Percentiles rank a stretch among this genome's conserved stretches.
These are phyloP conservation scores for Amylocarpus encephaloides DNA, from an alignment of 2,329 filamentous ascomycete genomes.

Conservation along the genomic window DNA sequence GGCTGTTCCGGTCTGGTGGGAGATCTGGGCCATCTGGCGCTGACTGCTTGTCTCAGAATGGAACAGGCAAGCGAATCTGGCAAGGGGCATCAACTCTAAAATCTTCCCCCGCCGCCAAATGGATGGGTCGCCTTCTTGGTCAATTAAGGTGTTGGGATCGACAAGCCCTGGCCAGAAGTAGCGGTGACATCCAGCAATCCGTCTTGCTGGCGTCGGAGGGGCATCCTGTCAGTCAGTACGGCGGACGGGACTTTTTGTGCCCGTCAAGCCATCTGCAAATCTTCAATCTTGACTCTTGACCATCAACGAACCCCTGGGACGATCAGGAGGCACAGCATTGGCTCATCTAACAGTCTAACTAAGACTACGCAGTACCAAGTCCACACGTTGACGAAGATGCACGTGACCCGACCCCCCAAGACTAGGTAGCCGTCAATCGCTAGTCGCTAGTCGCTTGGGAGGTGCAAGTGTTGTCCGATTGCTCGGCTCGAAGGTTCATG, in stretches of 20 bases:
- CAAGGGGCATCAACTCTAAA: conserved; percentile 10
- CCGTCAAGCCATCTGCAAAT: no score
- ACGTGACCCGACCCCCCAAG: background rate
- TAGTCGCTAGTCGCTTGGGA: no score
- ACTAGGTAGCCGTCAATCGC: background rate
- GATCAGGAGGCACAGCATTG: background rate
- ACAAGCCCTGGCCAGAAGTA: conserved; percentile 7
- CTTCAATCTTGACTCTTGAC: no score
- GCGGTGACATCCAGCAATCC: conserved; percentile 2
- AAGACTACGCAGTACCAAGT: no score
- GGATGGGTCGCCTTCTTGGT: conserved; percentile 7
- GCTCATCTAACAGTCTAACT: no score
- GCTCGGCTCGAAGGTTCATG: background rate
- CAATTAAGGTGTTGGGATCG: conserved; percentile 13
- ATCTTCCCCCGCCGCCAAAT: conserved; percentile 9
- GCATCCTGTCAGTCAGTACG: background rate
- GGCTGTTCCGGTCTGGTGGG: background rate
- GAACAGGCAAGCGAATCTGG: conserved; percentile 15
- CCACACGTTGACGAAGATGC: background rate
- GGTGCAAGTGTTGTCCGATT: background rate
- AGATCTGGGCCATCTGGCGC: conserved; percentile 9
- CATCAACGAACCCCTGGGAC: background rate
- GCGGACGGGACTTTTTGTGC: no score
- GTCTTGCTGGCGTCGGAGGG: background rate
- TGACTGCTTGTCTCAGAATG: conserved; percentile 15